Conservation (phyloP, 2,329 filamentous ascomycete species). For the Lachnellula arida region DNA sequence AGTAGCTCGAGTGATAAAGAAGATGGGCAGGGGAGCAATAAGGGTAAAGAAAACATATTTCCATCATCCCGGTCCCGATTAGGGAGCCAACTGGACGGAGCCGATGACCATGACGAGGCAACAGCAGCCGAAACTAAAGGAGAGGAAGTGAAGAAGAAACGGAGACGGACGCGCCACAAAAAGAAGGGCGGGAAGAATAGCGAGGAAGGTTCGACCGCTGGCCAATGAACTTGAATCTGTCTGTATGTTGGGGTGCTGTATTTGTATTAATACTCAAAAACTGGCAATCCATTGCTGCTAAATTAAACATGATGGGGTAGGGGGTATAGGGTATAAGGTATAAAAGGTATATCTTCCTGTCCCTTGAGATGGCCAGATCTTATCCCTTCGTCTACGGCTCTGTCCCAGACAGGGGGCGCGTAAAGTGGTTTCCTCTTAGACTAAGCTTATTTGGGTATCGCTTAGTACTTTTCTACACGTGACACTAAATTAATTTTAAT, state of each 20-base stretch:
- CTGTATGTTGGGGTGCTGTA: neutral
- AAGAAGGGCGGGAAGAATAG: conserved; percentile 25
- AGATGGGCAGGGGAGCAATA: conserved; percentile 1
- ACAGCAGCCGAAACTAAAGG: conserved; percentile 6
- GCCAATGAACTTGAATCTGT: neutral
- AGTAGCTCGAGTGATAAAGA: conserved; percentile 35
- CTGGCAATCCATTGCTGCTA: neutral
- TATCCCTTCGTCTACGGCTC: no score
- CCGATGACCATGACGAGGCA: neutral
- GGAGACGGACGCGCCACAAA: conserved; percentile 20
- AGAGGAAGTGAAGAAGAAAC: conserved; percentile 27
- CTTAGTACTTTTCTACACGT: no score
- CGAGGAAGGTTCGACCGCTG: conserved; percentile 12
- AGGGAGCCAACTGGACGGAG: neutral
- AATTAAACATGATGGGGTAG: neutral
- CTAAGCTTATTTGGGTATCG: no score
- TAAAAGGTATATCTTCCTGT: no score
- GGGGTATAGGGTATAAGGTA: no score
- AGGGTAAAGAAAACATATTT: neutral
- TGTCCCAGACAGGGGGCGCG: no score
- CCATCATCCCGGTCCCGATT: neutral
- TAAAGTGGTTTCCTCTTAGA: no score
- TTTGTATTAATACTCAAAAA: neutral
- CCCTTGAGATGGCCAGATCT: no score
- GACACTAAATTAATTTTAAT: no score